These are phyloP conservation scores for Aphanoascus verrucosus DNA, from an alignment of 2,329 filamentous ascomycete species.

Conservation along the genomic window DNA sequence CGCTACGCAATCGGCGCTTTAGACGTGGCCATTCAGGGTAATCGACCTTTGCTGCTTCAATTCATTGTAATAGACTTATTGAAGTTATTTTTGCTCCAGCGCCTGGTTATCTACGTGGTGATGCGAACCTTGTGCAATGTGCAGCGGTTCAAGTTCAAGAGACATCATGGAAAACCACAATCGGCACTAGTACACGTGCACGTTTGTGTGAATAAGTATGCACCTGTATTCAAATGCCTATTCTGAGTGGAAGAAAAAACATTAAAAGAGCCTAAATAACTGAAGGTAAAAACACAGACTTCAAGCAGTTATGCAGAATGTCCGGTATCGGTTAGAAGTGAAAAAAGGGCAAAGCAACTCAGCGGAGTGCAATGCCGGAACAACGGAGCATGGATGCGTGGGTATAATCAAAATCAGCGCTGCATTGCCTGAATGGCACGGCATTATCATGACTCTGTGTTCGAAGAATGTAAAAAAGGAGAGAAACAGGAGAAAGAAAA, in stretches of 20 bases:
- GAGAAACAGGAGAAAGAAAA: not conserved
- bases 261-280: not conserved
- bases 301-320: constrained; percentile 6
- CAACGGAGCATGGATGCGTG: not conserved
- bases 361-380: not conserved
- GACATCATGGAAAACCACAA: not conserved
- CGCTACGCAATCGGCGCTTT: not conserved
- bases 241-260: not conserved
- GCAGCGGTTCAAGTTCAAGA: not conserved
- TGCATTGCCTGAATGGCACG: not conserved
- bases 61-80: too few relatives aligned
- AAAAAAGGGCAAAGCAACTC: not conserved
- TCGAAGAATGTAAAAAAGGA: not conserved
- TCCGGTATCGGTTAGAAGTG: not conserved
- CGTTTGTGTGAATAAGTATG: not conserved
- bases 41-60: too few relatives aligned
- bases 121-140: too few relatives aligned
- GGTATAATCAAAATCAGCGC: not conserved
- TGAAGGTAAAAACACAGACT: not conserved
- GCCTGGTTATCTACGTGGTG: too few relatives aligned
- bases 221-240: constrained; percentile 5
- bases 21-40: not conserved
- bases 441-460: not conserved
- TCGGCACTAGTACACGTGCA: not conserved
- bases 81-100: too few relatives aligned